Evolutionary conservation across 1,284 basidiomycete species (phyloP), one percentile per base, ranked within the genome.

Genomic region (Psilocybe mexicana): DNA sequence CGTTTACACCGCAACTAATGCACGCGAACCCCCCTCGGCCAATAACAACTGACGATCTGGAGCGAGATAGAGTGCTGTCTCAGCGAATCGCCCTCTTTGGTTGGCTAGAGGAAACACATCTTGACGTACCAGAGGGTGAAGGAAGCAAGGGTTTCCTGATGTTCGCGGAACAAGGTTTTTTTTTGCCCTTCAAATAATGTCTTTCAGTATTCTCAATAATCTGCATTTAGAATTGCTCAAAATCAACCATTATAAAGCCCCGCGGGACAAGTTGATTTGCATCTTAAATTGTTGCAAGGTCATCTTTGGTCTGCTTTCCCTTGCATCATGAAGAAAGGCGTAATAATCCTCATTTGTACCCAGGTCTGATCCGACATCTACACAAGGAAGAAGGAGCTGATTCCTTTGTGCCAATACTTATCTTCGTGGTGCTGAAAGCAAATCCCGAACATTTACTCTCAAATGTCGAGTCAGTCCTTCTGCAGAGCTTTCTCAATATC

Each of bases 251-350:
- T 99, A 98, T 80, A 98, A 98, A 73, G 96, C 96, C 23, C 96
- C 96, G 8, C 82, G 96, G 47, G 96, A 99, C 76, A 99, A 99
- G 77, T 80, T 98, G 61, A 99, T 99, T 60, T 99, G 97, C 75
- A 92, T 99, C 48, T 78, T 99, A 49, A 99, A 99, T 70, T 93
- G 88, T 75, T 99, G 96, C 86, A 99, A 99, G 79, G 95, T 99
- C 74, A 98, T 99, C 69, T 99, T 98, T 72, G 96, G 96, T 94
- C 66, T 63, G 87, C 70, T 38, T 52, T 53, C 40, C 38, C 43
- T 55, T 60, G 60, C 42, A 52, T 6, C 55, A 24, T 36, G 40
- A 35, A 55, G 57, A 47, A 8, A 60, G 10, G 43, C 28, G 30
- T 38, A n/a, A 61, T 55, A 60, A 56, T 45, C 48, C 51, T 33